Conservation (phyloP, 1,284 basidiomycete species). For the Apiotrichum sp. region DNA sequence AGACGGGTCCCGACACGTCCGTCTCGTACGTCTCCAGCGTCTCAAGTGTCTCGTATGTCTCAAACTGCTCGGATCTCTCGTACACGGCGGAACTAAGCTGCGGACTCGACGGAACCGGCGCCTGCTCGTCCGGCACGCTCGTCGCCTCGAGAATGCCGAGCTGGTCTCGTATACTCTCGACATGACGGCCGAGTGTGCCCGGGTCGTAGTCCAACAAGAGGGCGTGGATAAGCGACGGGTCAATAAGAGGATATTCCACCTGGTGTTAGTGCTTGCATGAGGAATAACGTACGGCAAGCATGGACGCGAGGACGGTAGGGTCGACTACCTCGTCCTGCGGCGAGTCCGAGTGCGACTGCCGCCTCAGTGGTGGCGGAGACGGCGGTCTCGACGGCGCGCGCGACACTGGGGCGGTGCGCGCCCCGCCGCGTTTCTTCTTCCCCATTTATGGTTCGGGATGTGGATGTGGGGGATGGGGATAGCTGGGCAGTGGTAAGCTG, state of each 20-base stretch:
- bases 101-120: constrained; percentile 12
- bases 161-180: constrained; percentile 33
- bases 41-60: background rate
- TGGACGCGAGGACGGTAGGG: constrained; percentile 19
- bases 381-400: background rate
- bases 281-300: constrained; percentile 17
- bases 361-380: no score
- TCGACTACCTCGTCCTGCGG: constrained; percentile 9
- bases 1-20: background rate
- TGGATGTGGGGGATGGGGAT: no score
- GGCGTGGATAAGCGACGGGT: constrained; percentile 36
- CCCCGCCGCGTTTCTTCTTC: constrained; percentile 5
- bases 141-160: constrained; percentile 43
- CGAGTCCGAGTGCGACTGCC: background rate
- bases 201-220: constrained; percentile 39
- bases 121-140: constrained; percentile 35
- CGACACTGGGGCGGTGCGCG: background rate
- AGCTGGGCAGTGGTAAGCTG: no score
- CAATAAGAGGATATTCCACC: constrained; percentile 42
- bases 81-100: background rate
- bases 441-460: background rate
- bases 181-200: constrained; percentile 17
- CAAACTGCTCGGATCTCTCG: no score
- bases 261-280: constrained; percentile 7
- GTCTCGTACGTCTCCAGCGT: background rate